Base-by-base conservation (phyloP, 306 rosid genomes). In the Nissolia schottii region DNA sequence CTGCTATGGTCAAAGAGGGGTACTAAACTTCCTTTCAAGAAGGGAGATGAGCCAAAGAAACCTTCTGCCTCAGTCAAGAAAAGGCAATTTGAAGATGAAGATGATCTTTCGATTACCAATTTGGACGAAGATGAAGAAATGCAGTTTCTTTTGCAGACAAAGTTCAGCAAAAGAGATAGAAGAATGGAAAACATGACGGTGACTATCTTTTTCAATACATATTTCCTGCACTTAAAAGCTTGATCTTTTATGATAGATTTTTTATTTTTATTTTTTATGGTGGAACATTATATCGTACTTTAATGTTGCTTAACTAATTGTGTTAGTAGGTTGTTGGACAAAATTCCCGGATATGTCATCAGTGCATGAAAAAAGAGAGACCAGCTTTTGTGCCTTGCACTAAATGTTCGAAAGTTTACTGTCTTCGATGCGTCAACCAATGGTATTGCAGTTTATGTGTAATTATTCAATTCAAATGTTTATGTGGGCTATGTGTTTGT, bases 301-400 rank as follows among this genome's bases (percentile, higher is more conserved):
- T 28, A 77, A 57, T 57, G 59, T 49, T 64, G 28, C 46, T 65
- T 31, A 18, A 69, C 51, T 66, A 62, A 29, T 73, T 67, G 27
- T 70, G 18, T 43, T 22, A 29, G 51, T 75, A 88, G 94, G 79
- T 19, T 70, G 72, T 27, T 40, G 82, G 15, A 56, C 75, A 50
- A 60, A 73, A 40, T 51, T 9, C 55, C 46, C 50, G 75, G 70
- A 83, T 9, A 67, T 92, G 97, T 73, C 97, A 92, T 64, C 97
- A 92, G 70, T 92, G 97, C 79, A 62, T 63, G 88, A 86, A 80
- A 77, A 81, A 73, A 82, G 85, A 76, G 49, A 85, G 81, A 28
- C 51, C 28, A 67, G 40, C 25, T 18, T 74, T 75, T 50, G 78
- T 87, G 49, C 85, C 88, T 40, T 92, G 97, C 78, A 67, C 79